Conservation (phyloP, 345 rosid genomes). For the Abelmoschus esculentus region DNA sequence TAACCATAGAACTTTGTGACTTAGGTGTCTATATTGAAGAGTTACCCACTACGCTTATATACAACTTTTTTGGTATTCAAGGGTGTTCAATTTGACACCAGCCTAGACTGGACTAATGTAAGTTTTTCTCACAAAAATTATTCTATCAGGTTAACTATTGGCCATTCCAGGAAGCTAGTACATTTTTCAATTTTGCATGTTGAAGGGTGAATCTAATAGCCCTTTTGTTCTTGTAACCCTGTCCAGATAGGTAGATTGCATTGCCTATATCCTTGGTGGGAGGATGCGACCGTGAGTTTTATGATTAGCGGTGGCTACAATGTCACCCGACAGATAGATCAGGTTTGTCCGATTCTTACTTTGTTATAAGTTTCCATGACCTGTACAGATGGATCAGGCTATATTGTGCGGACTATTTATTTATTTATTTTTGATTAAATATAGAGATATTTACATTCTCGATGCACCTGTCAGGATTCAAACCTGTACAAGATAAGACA, state of each 20-base stretch:
- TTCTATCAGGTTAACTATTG: not conserved
- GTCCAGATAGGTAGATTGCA: constrained; percentile 79
- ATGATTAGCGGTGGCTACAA: constrained; percentile 86
- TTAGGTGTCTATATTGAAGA: constrained; percentile 69
- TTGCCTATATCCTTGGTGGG: constrained; percentile 90
- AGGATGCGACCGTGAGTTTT: constrained; percentile 73
- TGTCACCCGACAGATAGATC: constrained; percentile 44
- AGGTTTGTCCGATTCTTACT: constrained; percentile 31
- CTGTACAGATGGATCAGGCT: no score
- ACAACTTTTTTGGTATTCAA: constrained; percentile 53
- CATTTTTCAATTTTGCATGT: constrained; percentile 1
- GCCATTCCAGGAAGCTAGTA: not conserved
- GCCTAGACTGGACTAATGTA: constrained; percentile 74
- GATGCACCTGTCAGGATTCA: no score
- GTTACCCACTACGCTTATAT: constrained; percentile 58
- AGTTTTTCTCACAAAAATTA: constrained; percentile 17
- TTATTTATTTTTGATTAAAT: no score
- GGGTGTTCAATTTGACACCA: constrained; percentile 40
- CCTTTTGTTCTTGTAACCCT: constrained; percentile 3
- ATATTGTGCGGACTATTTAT: no score
- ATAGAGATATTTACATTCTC: no score
- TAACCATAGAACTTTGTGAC: constrained; percentile 10
- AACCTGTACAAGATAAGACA: no score
- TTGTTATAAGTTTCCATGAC: not conserved
- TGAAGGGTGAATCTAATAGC: constrained; percentile 4